Evolutionary conservation across 1,284 basidiomycete genomes (phyloP), one percentile per base, ranked within the genome.

Genomic region (Earliella scabrosa): DNA sequence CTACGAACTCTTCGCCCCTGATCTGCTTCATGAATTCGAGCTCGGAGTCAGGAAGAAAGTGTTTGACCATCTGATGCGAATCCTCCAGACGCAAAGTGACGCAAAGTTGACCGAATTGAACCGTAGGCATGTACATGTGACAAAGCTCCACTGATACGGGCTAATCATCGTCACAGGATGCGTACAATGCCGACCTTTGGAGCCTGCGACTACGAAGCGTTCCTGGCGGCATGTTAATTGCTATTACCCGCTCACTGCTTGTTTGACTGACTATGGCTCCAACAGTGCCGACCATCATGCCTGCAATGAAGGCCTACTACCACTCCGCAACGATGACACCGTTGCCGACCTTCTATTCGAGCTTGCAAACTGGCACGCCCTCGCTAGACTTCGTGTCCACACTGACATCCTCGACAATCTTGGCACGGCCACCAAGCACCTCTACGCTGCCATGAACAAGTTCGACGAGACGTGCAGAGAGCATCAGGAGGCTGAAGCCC

Each of bases 141-240:
- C 18, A 7, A 9, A 4, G 5, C 32, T 20, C 18, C 7, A 16
- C 13, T 23, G 21, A 9, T 34, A 9, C 9, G 8, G 20, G 8
- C 36, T 2, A 27, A 9, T 4, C 23, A 6, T n/a, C 16, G 20
- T 7, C 16, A 14, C 14, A 58, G 60, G 26, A 66, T 59, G 60
- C 49, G 59, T 1, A 24, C 23, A 3, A 48, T 70, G 7, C 70
- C 72, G 7, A 66, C 59, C 6, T 70, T 69, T 50, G 68, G 73
- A 2, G 73, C 69, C 0, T 59, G 68, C 2, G 71, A 77, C 49
- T 77, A 66, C 47, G 72, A 76, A 46, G 70, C 71, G 5, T 52
- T 66, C 5, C 34, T 54, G 14, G 29, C 45, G 20, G 45, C 48
- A 20, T 7, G 44, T 8, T n/a, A n/a, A n/a, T 1, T 39, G 6